Evolutionary conservation across 228 moss, liverwort and hornwort species (phyloP).

Genomic region (Sphagnum fallax): DNA sequence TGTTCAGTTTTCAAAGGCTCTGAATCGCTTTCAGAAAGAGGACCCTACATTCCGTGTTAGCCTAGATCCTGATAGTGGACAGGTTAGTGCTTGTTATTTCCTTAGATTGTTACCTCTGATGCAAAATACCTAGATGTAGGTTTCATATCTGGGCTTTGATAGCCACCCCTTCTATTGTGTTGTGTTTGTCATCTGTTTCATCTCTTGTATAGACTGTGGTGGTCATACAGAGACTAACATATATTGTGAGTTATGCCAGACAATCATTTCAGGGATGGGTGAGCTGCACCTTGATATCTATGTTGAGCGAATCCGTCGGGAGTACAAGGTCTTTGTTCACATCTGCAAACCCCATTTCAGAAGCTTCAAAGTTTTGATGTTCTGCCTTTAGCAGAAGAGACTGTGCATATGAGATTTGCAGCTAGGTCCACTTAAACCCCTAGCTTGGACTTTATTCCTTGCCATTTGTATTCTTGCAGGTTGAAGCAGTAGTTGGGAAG

Average conservation of each 20-base stretch:
- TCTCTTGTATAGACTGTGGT: not conserved
- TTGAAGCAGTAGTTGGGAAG: conserved; percentile 90
- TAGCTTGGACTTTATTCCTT: too few species aligned
- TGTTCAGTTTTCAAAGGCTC: conserved; percentile 89
- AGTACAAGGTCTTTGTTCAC: conserved; percentile 70
- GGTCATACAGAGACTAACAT: not conserved
- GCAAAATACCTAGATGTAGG: too few species aligned
- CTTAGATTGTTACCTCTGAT: not conserved
- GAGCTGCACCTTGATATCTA: conserved; percentile 98
- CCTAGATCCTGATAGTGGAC: conserved; percentile 94
- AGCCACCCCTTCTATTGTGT: not conserved
- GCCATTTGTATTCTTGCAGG: conserved; percentile 28
- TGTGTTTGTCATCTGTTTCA: not conserved
- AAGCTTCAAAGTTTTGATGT: too few species aligned
- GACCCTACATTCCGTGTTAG: conserved; percentile 98
- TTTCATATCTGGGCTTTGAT: too few species aligned
- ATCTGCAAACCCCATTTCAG: not conserved
- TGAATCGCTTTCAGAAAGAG: conserved; percentile 99
- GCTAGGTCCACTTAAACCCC: too few species aligned
- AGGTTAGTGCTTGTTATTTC: conserved; percentile 39
- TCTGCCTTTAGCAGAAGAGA: too few species aligned
- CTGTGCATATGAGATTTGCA: too few species aligned
- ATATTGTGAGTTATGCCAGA: conserved; percentile 32
- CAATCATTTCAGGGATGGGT: conserved; percentile 98
- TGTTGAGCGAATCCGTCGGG: conserved; percentile 95